phyloP scores from a whole-genome alignment of 768 basidiomycete genomes.

The Amanita rubescens region DNA sequence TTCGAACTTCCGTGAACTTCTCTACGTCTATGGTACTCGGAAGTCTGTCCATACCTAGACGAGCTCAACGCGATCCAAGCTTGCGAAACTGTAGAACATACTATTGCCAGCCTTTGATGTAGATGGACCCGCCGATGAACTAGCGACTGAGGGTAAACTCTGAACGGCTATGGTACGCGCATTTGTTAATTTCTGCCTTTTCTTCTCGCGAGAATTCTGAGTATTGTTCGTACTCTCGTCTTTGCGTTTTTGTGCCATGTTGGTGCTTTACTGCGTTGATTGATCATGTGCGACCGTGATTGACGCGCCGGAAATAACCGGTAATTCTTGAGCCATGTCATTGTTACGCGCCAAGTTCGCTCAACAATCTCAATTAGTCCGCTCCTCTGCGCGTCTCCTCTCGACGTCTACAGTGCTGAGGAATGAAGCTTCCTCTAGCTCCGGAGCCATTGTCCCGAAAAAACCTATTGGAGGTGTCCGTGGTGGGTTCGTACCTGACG shows the following conservation, averaged over 20 bases:
- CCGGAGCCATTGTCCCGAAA: constrained; percentile 53
- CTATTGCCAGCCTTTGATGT: background rate
- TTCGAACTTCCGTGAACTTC: constrained; percentile 71
- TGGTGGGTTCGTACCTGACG: constrained; percentile 41
- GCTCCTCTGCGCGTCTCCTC: constrained; percentile 27
- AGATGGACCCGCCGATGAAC: background rate
- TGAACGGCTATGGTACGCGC: constrained; percentile 70
- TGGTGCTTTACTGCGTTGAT: no score
- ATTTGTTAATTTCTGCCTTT: constrained; percentile 56
- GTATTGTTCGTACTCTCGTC: constrained; percentile 22
- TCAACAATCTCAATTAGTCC: constrained; percentile 12
- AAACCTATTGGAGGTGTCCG: constrained; percentile 72
- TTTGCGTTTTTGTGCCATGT: constrained; percentile 33
- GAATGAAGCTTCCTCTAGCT: constrained; percentile 40
- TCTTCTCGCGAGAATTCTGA: constrained; percentile 45
- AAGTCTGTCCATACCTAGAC: constrained; percentile 48
- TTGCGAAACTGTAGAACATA: background rate
- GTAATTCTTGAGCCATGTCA: constrained; percentile 12
- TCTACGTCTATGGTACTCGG: constrained; percentile 81
- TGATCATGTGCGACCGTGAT: background rate
- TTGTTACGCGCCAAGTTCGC: constrained; percentile 29
- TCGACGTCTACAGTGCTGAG: constrained; percentile 35
- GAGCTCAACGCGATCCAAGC: background rate
- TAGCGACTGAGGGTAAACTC: constrained; percentile 10
- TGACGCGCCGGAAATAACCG: constrained; percentile 6